Evolutionary conservation across 805 yeast genomes (phyloP), one percentile per base, ranked within the genome.

Genomic region (Ogataea methylovora): DNA sequence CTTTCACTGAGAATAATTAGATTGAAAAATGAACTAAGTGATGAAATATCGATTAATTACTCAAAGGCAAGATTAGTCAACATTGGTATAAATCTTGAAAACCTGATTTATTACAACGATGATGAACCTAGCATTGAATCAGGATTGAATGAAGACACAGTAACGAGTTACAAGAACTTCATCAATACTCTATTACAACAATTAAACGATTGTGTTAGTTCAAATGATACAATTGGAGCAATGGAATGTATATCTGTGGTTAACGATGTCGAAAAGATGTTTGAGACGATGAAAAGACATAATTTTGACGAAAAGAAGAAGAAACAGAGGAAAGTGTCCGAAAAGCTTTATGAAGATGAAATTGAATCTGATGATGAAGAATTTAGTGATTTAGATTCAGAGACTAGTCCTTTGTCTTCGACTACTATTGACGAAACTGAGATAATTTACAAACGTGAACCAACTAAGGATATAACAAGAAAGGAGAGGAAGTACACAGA

Each of bases 261-360:
- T 20, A 67, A 68, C 39, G 87, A 80, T 43, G 78, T 81, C 56
- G 87, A 80, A 47, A 70, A 76, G 43, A 81, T 81, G 86, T 80
- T 77, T 51, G 79, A 76, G 30, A 69, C 75, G 0, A 65, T 71
- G 56, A 60, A 68, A 34, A 22, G 35, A 10, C 46, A 42, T 21
- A 40, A 45, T n/a, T n/a, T n/a, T n/a, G n/a, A 20, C 15, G 38
- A 23, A 37, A 37, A 23, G 29, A 29, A 15, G 31, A 30, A 16
- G 43, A 36, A 32, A 33, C 28, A 34, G 34, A 38, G 40, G 34
- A 22, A 29, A 34, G 29, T 38, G 32, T 16, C 24, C 20, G 30
- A n/a, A 12, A 21, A 26, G 12, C 21, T 21, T 20, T 26, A 13
- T 22, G 29, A 28, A 15, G 5, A 17, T 12, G 16, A 28, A 17